Percentiles rank a stretch among this genome's conserved stretches.
Evolutionary conservation across 228 moss, liverwort and hornwort species (phyloP).

Genomic region (Sphagnum magellanicum): DNA sequence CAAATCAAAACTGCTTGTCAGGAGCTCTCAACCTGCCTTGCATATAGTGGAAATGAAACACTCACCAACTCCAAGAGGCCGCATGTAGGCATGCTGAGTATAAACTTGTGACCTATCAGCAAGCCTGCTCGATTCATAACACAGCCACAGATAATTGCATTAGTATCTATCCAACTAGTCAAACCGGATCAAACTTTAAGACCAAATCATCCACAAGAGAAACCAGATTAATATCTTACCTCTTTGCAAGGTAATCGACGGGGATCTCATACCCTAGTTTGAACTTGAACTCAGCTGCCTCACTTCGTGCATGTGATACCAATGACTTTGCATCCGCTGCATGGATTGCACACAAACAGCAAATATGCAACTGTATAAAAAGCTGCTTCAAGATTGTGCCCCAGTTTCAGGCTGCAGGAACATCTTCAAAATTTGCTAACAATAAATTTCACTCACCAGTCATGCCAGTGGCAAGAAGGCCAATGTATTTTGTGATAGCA

Average conservation of each 20-base stretch:
- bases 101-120: slow-evolving; percentile 97
- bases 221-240: slow-evolving; percentile 18
- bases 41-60: not conserved
- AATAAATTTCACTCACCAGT: slow-evolving; percentile 27
- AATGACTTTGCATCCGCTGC: slow-evolving; percentile 84
- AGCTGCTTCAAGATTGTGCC: too few species aligned
- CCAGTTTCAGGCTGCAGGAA: too few species aligned
- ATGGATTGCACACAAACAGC: not conserved
- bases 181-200: not conserved
- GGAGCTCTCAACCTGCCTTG: too few species aligned
- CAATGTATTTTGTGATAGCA: slow-evolving; percentile 74
- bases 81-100: slow-evolving; percentile 97
- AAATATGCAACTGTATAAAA: not conserved
- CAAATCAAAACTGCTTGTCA: too few species aligned
- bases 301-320: slow-evolving; percentile 72
- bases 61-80: slow-evolving; percentile 93
- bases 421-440: too few species aligned
- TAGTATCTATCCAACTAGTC: not conserved
- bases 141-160: too few species aligned
- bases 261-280: slow-evolving; percentile 91
- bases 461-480: slow-evolving; percentile 93
- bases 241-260: slow-evolving; percentile 84
- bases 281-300: slow-evolving; percentile 84
- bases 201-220: not conserved
- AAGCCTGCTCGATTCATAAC: slow-evolving; percentile 28